Evolutionary conservation across 495 filamentous ascomycete species (phyloP), one percentile per base, ranked within the genome.

Genomic region (Tuber melanosporum): DNA sequence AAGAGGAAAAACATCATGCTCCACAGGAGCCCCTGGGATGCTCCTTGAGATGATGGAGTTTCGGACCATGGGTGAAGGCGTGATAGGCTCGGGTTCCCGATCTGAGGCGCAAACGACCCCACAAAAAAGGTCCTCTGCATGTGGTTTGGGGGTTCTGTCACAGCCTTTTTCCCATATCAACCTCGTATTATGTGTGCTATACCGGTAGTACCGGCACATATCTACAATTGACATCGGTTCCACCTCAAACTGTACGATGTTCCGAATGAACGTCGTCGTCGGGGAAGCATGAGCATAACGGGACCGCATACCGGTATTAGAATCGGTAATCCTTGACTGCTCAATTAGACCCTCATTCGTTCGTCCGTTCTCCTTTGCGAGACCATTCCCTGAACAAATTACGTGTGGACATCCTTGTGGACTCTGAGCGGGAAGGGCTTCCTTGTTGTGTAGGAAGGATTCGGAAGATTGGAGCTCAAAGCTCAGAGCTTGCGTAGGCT

Each of bases 41-140:
- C 78, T 71, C 74, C 77, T 73, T 62, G 66, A 26, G 72, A 45
- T 57, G 73, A 46, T 71, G 74, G 57, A 49, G 78, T 79, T 80
- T 79, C 73, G 78, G 77, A 78, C 71, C 77, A 80, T 42, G 77
- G 77, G 73, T 80, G 75, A 73, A 77, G 78, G 79, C 71, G 79
- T 77, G 77, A 80, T 80, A 80, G 78, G 78, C 77, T 79, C 77
- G 52, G 15, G 70, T 70, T 76, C 75, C 78, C 73, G 74, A 79
- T 76, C 74, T 75, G 78, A 80, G 77, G 62, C 42, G 72, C 76
- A 77, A 71, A 71, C 73, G 75, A 71, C 66, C 71, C 39, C 70
- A 71, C 44, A 62, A 71, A 26, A 79, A 75, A 76, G 72, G 26
- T 43, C 43, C 45, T 77, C 36, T 7, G 22, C 39, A 44, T 57